Percentiles rank a stretch among this genome's conserved stretches.
phyloP scores from a whole-genome alignment of 495 filamentous ascomycete species.

The Elaphomyces granulatus region DNA sequence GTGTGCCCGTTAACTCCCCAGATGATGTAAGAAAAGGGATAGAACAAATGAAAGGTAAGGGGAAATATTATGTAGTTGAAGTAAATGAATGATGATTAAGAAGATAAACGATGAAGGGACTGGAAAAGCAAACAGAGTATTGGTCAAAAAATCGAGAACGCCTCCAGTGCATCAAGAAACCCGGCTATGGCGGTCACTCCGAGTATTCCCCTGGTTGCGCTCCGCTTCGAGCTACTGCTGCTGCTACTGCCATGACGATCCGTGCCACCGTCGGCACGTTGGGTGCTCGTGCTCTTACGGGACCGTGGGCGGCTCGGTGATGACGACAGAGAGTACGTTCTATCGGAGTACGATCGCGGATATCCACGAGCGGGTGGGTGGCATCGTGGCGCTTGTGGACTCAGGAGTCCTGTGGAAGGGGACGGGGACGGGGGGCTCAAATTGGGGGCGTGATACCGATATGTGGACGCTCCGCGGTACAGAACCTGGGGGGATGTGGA shows the following conservation, averaged over 20 bases:
- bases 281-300: conserved; percentile 9
- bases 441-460: too few species aligned
- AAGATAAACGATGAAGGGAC: too few species aligned
- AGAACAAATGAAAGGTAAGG: too few species aligned
- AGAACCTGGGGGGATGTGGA: conserved; percentile 4
- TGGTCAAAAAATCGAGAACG: conserved; percentile 21
- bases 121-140: too few species aligned
- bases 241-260: conserved; percentile 10
- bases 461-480: too few species aligned
- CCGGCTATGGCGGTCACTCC: conserved; percentile 32
- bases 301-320: conserved; percentile 11
- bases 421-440: conserved; percentile 7
- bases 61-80: too few species aligned
- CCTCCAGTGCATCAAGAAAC: conserved; percentile 31
- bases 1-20: too few species aligned
- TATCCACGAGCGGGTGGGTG: conserved; percentile 11
- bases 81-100: too few species aligned
- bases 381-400: too few species aligned
- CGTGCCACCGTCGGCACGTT: too few species aligned
- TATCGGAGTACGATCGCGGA: conserved; percentile 11
- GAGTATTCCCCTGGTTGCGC: conserved; percentile 25
- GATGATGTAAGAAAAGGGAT: too few species aligned
- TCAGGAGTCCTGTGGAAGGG: too few species aligned
- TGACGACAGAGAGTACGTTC: conserved; percentile 11
- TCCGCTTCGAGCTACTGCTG: conserved; percentile 18